Evolutionary conservation across 23 red algal genomes (phyloP), one percentile per base, ranked within the genome.

Genomic region (Rhodosorus marinus): DNA sequence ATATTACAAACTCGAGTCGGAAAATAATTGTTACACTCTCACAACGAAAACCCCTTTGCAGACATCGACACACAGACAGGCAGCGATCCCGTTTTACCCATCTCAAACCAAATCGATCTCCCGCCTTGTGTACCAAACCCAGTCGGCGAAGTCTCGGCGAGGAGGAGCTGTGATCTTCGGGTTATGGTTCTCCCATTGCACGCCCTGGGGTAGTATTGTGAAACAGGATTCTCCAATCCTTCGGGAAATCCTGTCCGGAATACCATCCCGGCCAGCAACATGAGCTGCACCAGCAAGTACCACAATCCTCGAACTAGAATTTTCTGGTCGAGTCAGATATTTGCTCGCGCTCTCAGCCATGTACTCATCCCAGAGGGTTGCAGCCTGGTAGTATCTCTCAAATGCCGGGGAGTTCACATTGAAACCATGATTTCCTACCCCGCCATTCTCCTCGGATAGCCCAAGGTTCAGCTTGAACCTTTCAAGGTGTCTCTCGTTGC

Each of bases 361-460:
- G 73, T 71, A 80, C 35, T 92, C 83, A 33, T 92, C 83, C 83
- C 83, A 92, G 1, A 92, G 23, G 5, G 69, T 62, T 25, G 81
- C 61, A 25, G 64, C 49, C 59, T 92, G 58, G 42, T 92, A 92
- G 31, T 74, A 80, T 6, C 57, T 51, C 17, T 59, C 52, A 32
- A 92, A 33, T 34, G 55, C 36, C n/a, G n/a, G n/a, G n/a, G n/a
- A n/a, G n/a, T n/a, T n/a, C n/a, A n/a, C n/a, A n/a, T n/a, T n/a
- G n/a, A n/a, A n/a, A n/a, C n/a, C n/a, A n/a, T n/a, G n/a, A n/a
- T n/a, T n/a, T n/a, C n/a, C n/a, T n/a, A n/a, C n/a, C n/a, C n/a
- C n/a, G n/a, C n/a, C n/a, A 6, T 41, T 20, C 6, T 20, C 7
- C n/a, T 64, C 31, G 5, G 7, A 9, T 22, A 15, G 26, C 9